A percentile compares a stretch with the other conserved stretches of the same genome.
These are phyloP conservation scores for Cubamyces lactineus DNA, from an alignment of 768 basidiomycete genomes.

Conservation along the genomic window DNA sequence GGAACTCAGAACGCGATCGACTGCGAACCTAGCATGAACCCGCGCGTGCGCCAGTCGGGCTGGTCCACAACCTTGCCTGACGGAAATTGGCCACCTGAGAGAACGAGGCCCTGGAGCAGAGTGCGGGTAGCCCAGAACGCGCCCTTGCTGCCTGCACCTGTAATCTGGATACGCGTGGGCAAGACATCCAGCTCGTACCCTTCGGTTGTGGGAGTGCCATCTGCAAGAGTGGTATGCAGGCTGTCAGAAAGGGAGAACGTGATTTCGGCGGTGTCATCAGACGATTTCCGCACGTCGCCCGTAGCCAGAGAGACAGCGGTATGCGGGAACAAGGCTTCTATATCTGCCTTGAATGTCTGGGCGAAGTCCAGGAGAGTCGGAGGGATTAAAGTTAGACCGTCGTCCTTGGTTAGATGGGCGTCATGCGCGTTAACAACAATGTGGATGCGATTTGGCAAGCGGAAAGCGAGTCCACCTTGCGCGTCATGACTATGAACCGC, in stretches of 20 bases:
- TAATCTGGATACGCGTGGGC: constrained; percentile 22
- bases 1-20: background rate
- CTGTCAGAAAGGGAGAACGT: constrained; percentile 18
- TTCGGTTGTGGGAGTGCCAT: constrained; percentile 28
- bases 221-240: constrained; percentile 23
- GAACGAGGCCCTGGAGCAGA: constrained; percentile 31
- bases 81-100: constrained; percentile 29
- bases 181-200: constrained; percentile 29
- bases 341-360: constrained; percentile 30
- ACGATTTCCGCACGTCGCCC: constrained; percentile 1
- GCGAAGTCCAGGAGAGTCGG: constrained; percentile 30
- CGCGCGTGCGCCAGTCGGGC: constrained; percentile 33
- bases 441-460: constrained; percentile 15
- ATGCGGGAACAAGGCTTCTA: constrained; percentile 26
- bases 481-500: constrained; percentile 21
- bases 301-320: constrained; percentile 11
- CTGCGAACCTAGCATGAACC: constrained; percentile 33
- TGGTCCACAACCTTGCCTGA: constrained; percentile 27
- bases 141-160: constrained; percentile 30
- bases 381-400: constrained; percentile 31
- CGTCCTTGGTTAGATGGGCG: constrained; percentile 21
- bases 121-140: constrained; percentile 35
- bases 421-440: constrained; percentile 23
- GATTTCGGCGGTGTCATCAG: constrained; percentile 10
- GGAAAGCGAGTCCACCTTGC: constrained; percentile 6